Conservation (phyloP, 352 stramenopile species). For the Phytophthora fragariaefolia region DNA sequence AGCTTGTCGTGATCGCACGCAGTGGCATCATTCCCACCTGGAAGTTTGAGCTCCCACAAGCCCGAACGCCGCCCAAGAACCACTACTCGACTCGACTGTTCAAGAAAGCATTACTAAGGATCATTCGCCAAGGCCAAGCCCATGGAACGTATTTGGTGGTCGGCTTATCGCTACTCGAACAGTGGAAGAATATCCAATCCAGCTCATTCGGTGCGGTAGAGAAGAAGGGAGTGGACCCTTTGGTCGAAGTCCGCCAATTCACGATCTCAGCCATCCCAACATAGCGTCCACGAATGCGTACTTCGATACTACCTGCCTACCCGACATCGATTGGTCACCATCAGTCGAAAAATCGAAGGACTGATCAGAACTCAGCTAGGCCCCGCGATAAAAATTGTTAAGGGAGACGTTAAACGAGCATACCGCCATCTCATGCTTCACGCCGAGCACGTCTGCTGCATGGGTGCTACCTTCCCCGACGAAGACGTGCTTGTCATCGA, state of each 20-base stretch:
- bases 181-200: constrained; percentile 10
- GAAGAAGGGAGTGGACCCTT: constrained; percentile 15
- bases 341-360: constrained; percentile 15
- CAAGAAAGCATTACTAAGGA: background rate
- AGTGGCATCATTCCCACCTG: constrained; percentile 12
- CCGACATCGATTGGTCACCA: too few species aligned
- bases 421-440: constrained; percentile 23
- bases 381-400: constrained; percentile 6
- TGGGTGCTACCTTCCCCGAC: constrained; percentile 21
- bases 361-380: background rate
- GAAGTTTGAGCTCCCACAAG: background rate
- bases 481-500: constrained; percentile 17
- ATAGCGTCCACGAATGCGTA: constrained; percentile 10
- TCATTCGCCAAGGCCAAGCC: constrained; percentile 23
- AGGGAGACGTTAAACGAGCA: constrained; percentile 31
- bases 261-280: constrained; percentile 19
- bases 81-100: constrained; percentile 5
- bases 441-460: constrained; percentile 11
- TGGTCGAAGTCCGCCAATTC: constrained; percentile 14
- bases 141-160: constrained; percentile 20
- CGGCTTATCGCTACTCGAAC: background rate
- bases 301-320: background rate
- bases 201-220: constrained; percentile 28
- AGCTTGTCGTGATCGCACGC: background rate
- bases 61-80: background rate